These are phyloP conservation scores for Neurospora sp. DNA, from an alignment of 495 filamentous ascomycete species.

Conservation along the genomic window DNA sequence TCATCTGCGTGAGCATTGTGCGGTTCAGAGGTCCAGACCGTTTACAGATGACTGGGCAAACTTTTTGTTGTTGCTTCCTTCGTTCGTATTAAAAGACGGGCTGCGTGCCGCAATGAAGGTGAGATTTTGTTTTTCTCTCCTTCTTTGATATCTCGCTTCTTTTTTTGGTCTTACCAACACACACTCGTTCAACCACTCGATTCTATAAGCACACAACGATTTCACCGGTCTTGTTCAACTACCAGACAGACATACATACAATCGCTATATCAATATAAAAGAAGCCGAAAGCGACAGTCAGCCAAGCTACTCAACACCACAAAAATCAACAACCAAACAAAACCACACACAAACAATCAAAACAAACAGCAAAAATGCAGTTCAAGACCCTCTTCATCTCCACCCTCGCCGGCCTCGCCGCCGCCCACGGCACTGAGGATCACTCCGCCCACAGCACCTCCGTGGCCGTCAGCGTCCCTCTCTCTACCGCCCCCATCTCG, in stretches of 20 bases:
- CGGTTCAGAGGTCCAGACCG: neutral
- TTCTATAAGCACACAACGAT: neutral
- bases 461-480: constrained; percentile 34
- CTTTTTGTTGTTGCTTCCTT: neutral
- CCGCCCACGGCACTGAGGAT: constrained; percentile 1
- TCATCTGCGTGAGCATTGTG: neutral
- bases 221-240: neutral
- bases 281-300: neutral
- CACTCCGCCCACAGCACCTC: neutral
- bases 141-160: neutral
- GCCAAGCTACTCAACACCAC: neutral
- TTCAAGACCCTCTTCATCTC: constrained; percentile 18
- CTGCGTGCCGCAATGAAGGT: neutral
- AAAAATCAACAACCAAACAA: neutral
- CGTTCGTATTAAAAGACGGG: neutral
- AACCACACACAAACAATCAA: neutral
- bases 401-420: constrained; percentile 12
- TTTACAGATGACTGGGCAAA: neutral
- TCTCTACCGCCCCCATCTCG: neutral
- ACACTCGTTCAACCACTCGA: neutral
- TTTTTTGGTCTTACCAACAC: neutral
- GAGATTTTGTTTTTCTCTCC: neutral
- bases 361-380: constrained; percentile 13
- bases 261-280: neutral
- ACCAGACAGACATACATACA: neutral